A percentile compares a stretch with the other conserved stretches of the same genome.
Evolutionary conservation across 305 asterid species (phyloP).

Genomic region (Plantago rigida): DNA sequence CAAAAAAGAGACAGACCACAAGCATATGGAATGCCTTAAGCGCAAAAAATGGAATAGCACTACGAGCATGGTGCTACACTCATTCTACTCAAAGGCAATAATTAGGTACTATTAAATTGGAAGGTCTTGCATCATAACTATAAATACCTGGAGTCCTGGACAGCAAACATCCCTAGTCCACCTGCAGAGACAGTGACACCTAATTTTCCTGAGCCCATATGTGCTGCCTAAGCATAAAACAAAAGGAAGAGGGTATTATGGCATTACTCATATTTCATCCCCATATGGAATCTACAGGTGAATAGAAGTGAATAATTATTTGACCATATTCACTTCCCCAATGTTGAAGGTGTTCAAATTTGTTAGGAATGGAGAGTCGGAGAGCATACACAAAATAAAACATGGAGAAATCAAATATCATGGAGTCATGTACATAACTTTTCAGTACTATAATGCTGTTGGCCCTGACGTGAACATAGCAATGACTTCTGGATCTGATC

Average conservation of each 20-base stretch:
- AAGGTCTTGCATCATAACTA: no score
- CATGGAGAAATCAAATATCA: slow-evolving; percentile 22
- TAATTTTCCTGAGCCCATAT: slow-evolving; percentile 67
- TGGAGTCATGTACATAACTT: slow-evolving; percentile 40
- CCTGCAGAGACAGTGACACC: slow-evolving; percentile 98
- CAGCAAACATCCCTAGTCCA: slow-evolving; percentile 96
- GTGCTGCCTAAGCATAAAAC: slow-evolving; percentile 57
- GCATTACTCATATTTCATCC: background rate
- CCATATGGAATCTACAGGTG: slow-evolving; percentile 1
- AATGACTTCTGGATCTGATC: slow-evolving; percentile 80
- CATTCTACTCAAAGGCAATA: no score
- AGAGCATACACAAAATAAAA: slow-evolving; percentile 17
- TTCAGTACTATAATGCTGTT: slow-evolving; percentile 82
- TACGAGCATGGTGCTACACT: no score
- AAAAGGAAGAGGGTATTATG: slow-evolving; percentile 23
- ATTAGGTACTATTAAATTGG: no score
- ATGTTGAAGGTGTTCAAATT: background rate
- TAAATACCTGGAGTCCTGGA: slow-evolving; percentile 29
- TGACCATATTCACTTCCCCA: slow-evolving; percentile 13
- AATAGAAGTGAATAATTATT: slow-evolving; percentile 5
- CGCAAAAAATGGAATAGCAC: no score
- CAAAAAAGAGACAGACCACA: no score
- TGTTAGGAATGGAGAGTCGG: background rate
- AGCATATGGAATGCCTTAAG: no score
- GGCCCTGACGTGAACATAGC: slow-evolving; percentile 93